phyloP scores from a whole-genome alignment of 208 protist species.

The Leishmania martiniquensis region DNA sequence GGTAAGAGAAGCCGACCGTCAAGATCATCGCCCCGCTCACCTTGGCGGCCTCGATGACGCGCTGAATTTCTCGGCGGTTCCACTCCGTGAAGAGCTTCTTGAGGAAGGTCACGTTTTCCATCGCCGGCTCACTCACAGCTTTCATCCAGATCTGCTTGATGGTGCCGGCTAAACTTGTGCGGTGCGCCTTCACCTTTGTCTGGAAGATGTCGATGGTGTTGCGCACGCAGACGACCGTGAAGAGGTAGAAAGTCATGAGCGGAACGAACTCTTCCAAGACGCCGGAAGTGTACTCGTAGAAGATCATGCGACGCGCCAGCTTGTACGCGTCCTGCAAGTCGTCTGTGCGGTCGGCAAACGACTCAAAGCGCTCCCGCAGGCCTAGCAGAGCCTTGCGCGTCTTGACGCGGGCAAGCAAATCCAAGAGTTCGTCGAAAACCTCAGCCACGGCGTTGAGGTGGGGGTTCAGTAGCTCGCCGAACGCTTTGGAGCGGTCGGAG shows the following conservation, averaged over 20 bases:
- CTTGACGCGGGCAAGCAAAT: slow-evolving; percentile 51
- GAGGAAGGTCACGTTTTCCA: slow-evolving; percentile 69
- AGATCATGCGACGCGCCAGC: slow-evolving; percentile 68
- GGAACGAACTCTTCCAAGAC: slow-evolving; percentile 88
- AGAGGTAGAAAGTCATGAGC: slow-evolving; percentile 92
- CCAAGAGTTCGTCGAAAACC: slow-evolving; percentile 71
- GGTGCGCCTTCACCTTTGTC: slow-evolving; percentile 45
- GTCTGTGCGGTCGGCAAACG: slow-evolving; percentile 49
- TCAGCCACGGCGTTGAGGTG: slow-evolving; percentile 59
- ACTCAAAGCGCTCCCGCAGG: slow-evolving; percentile 42
- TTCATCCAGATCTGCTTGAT: slow-evolving; percentile 51
- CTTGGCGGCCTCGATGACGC: slow-evolving; percentile 88
- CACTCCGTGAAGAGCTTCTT: slow-evolving; percentile 44
- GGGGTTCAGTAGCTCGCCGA: slow-evolving; percentile 62
- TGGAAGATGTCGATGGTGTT: slow-evolving; percentile 78
- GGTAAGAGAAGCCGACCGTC: slow-evolving; percentile 78
- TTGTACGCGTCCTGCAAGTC: slow-evolving; percentile 70
- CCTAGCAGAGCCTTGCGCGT: slow-evolving; percentile 43
- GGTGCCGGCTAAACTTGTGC: slow-evolving; percentile 28
- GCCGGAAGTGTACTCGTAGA: slow-evolving; percentile 78
- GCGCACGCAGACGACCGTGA: slow-evolving; percentile 80
- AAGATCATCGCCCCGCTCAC: slow-evolving; percentile 88
- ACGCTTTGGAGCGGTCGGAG: slow-evolving; percentile 67
- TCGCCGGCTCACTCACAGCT: slow-evolving; percentile 46
- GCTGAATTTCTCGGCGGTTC: slow-evolving; percentile 78